A percentile compares a stretch with the other conserved stretches of the same genome.
Conservation (phyloP, 2,329 filamentous ascomycete species). For the Epichloe amarillans region DNA sequence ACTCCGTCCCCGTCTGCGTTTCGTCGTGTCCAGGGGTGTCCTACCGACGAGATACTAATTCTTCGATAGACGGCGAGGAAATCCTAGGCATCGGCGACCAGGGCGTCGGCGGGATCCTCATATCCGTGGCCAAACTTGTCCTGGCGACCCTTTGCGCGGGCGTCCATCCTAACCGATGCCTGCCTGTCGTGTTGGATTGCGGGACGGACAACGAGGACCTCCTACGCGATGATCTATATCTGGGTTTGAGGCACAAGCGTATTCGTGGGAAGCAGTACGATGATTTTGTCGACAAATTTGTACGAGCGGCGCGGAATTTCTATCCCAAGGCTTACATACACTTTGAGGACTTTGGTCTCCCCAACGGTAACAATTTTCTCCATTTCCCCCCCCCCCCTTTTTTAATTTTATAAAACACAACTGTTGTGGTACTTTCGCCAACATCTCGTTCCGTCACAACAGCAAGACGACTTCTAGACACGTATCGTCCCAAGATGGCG, state of each 20-base stretch:
- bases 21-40: too few relatives aligned
- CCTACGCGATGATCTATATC: conserved; percentile 63
- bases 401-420: background rate
- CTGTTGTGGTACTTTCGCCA: background rate
- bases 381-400: background rate
- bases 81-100: conserved; percentile 86
- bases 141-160: conserved; percentile 80
- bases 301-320: conserved; percentile 50
- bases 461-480: conserved; percentile 61
- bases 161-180: conserved; percentile 62
- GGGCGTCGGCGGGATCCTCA: conserved; percentile 72
- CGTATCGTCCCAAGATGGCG: conserved; percentile 57
- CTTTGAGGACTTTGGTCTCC: conserved; percentile 77
- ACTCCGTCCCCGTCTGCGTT: background rate
- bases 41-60: background rate
- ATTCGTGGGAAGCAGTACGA: conserved; percentile 62
- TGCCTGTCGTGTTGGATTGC: conserved; percentile 75
- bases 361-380: conserved; percentile 39
- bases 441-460: conserved; percentile 9
- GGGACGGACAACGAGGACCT: conserved; percentile 71
- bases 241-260: conserved; percentile 56
- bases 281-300: conserved; percentile 61
- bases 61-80: conserved; percentile 40
- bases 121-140: conserved; percentile 71
- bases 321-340: conserved; percentile 77